These are phyloP conservation scores for Conringia planisiliqua DNA, from an alignment of 345 rosid genomes.

Conservation along the genomic window DNA sequence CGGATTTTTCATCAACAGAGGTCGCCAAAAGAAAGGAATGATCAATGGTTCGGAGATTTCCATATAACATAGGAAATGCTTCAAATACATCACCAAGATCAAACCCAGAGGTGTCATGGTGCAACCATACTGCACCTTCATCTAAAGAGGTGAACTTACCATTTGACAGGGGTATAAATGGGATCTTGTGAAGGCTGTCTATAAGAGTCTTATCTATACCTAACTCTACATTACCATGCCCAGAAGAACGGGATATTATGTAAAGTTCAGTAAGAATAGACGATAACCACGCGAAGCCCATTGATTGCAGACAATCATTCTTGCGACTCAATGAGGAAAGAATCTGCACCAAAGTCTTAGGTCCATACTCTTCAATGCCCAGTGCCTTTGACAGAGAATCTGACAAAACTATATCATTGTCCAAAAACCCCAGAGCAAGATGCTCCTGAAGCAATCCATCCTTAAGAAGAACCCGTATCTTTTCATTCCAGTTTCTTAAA, in stretches of 20 bases:
- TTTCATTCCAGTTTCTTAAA: slow-evolving; percentile 80
- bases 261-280: slow-evolving; percentile 64
- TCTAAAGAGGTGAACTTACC: slow-evolving; percentile 65
- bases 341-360: slow-evolving; percentile 64
- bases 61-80: slow-evolving; percentile 70
- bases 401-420: slow-evolving; percentile 62
- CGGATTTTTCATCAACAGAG: slow-evolving; percentile 29
- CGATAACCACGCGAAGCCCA: slow-evolving; percentile 75
- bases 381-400: slow-evolving; percentile 79
- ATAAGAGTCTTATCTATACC: slow-evolving; percentile 41
- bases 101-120: slow-evolving; percentile 48
- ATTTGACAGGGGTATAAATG: slow-evolving; percentile 81
- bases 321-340: slow-evolving; percentile 50
- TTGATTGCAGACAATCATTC: slow-evolving; percentile 50
- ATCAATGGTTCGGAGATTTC: slow-evolving; percentile 64
- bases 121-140: slow-evolving; percentile 82
- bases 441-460: slow-evolving; percentile 62
- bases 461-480: slow-evolving; percentile 53
- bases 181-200: slow-evolving; percentile 49
- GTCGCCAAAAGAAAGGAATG: slow-evolving; percentile 55
- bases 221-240: slow-evolving; percentile 32
- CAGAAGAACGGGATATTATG: slow-evolving; percentile 47
- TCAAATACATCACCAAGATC: slow-evolving; percentile 52
- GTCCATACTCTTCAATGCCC: slow-evolving; percentile 74
- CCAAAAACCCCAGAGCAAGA: slow-evolving; percentile 81